Evolutionary conservation across 2,329 filamentous ascomycete genomes (phyloP), one percentile per base, ranked within the genome.

Genomic region (Cercospora citrullina): DNA sequence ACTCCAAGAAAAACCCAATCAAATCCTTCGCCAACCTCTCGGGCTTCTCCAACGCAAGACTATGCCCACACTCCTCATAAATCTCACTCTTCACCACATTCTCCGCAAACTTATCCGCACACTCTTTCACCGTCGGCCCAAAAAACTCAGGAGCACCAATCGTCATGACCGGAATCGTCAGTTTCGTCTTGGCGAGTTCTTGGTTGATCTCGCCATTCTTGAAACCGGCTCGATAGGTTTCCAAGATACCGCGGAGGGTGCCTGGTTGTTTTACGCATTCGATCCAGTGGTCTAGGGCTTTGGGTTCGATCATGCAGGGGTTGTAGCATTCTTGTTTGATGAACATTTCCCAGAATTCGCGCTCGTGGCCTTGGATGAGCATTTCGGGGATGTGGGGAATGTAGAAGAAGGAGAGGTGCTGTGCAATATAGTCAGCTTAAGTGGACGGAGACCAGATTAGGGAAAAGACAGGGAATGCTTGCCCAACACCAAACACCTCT

Each of bases 271-370:
- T 76, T 36, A 74, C 75, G 60, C 73, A 76, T 64, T 74, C 75
- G 42, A 77, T 72, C 77, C 77, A 76, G 68, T 79, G 75, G 63
- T 78, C 71, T 36, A 78, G 60, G 4, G 74, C 78, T 58, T 72
- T 72, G 1, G 74, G 76, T 61, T 79, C 77, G 33, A 81, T 76
- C 4, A 74, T 70, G 57, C 75, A 76, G 6, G 79, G 78, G 63
- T 80, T 79, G 66, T 79, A 80, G 69, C 79, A 80, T 70, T 81
- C 79, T 45, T 78, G 77, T 66, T 78, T 79, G 72, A 80, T 80
- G 69, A 80, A 80, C 72, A 76, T 76, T 64, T 77, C 77, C 79
- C 79, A 80, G 45, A 80, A 80, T 66, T 80, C 78, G 30, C 75
- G 72, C 70, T 80, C 79, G 18, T 78, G 76, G 2, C 79, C 78